phyloP scores from a whole-genome alignment of 2,329 filamentous ascomycete species.

The Chaetomium olivaceum region DNA sequence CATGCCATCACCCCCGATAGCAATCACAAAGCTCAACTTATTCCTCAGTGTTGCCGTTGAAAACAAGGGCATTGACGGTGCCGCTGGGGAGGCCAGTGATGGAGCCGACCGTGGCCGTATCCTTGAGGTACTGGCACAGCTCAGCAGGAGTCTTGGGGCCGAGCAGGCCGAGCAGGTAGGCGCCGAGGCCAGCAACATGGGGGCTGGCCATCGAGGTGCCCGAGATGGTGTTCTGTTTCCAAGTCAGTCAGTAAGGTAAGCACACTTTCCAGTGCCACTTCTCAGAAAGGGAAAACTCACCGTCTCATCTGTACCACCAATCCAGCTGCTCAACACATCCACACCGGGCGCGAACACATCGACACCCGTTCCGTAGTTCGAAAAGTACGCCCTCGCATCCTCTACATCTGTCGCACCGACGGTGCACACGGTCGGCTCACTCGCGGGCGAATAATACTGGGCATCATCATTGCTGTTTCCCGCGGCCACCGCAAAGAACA shows the following conservation, averaged over 20 bases:
- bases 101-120: slow-evolving; percentile 45
- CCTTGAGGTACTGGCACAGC: slow-evolving; percentile 49
- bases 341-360: slow-evolving; percentile 56
- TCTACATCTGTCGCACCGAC: slow-evolving; percentile 49
- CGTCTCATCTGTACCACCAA: slow-evolving; percentile 35
- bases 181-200: slow-evolving; percentile 40
- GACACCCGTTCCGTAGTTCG: slow-evolving; percentile 52
- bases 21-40: background rate
- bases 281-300: slow-evolving; percentile 21
- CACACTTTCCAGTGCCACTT: too few species aligned
- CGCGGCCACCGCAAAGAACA: slow-evolving; percentile 57
- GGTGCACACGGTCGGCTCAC: slow-evolving; percentile 50
- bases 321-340: slow-evolving; percentile 51
- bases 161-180: slow-evolving; percentile 48
- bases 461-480: slow-evolving; percentile 51
- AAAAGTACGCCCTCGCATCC: slow-evolving; percentile 46
- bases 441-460: slow-evolving; percentile 48
- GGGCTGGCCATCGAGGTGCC: slow-evolving; percentile 48
- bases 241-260: background rate
- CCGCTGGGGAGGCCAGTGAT: slow-evolving; percentile 44
- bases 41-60: slow-evolving; percentile 48
- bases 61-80: slow-evolving; percentile 55
- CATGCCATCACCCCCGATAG: background rate
- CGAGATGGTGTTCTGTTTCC: slow-evolving; percentile 42
- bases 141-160: slow-evolving; percentile 44